Evolutionary conservation across 1,284 basidiomycete species (phyloP).

Genomic region (Schizopora paradoxa): DNA sequence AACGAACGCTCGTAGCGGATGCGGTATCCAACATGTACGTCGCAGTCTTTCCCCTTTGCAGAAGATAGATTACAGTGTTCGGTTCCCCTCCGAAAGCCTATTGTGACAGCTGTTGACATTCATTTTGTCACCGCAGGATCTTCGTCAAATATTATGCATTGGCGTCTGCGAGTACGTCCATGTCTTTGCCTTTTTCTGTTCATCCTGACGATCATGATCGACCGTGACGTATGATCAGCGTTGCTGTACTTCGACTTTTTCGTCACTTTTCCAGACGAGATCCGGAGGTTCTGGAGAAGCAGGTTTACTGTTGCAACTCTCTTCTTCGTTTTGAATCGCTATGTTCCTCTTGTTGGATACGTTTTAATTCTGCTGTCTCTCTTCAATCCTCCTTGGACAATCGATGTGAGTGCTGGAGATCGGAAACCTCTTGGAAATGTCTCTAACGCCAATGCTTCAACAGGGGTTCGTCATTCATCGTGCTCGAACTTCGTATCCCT

Average conservation of each 20-base stretch:
- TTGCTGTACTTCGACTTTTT: constrained; percentile 15
- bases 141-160: constrained; percentile 16
- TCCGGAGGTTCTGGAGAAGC: constrained; percentile 13
- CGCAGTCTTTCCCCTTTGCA: too few relatives aligned
- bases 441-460: not conserved
- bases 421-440: not conserved
- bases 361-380: constrained; percentile 10
- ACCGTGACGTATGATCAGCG: constrained; percentile 1
- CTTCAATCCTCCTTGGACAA: constrained; percentile 13
- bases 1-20: too few relatives aligned
- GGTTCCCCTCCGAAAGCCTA: too few relatives aligned
- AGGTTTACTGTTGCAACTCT: constrained; percentile 13
- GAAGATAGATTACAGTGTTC: too few relatives aligned
- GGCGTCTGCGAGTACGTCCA: constrained; percentile 12
- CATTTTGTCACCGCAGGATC: constrained; percentile 7
- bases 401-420: constrained; percentile 3
- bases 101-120: too few relatives aligned
- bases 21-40: too few relatives aligned
- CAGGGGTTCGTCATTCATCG: not conserved
- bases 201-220: not conserved
- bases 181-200: not conserved
- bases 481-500: not conserved
- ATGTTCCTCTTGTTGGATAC: constrained; percentile 15
- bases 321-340: constrained; percentile 16
- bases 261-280: constrained; percentile 12